A percentile compares a stretch with the other conserved stretches of the same genome.
Evolutionary conservation across 2,329 filamentous ascomycete genomes (phyloP).

Genomic region (Thielaviopsis punctulata): DNA sequence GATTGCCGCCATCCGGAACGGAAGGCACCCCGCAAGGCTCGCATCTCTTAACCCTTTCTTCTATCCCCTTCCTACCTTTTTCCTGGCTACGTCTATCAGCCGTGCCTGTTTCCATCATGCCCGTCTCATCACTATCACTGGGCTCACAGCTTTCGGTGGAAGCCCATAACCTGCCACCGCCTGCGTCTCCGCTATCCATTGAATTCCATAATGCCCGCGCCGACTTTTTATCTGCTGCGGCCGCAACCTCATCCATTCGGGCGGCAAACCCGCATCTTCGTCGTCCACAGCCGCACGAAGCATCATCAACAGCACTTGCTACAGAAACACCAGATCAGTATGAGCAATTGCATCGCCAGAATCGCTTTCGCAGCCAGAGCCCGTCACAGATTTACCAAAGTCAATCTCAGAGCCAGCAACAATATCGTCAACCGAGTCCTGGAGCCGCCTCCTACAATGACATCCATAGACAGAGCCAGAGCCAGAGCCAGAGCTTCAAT

Average conservation of each 20-base stretch:
- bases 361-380: background rate
- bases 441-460: no score
- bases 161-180: background rate
- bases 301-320: background rate
- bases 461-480: no score
- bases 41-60: background rate
- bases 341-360: background rate
- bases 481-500: no score
- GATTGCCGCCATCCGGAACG: background rate
- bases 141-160: background rate
- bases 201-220: background rate
- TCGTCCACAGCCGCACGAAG: background rate
- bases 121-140: background rate
- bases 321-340: background rate
- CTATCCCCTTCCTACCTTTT: background rate
- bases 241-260: conserved; percentile 4
- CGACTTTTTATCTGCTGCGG: background rate
- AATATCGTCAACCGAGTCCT: background rate
- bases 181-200: background rate
- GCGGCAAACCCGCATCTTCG: conserved; percentile 5
- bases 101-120: background rate
- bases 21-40: background rate
- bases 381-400: background rate
- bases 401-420: background rate
- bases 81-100: background rate